A percentile compares a stretch with the other conserved stretches of the same genome.
These are phyloP conservation scores for Bipolaris cookei DNA, from an alignment of 2,329 filamentous ascomycete species.

Conservation along the genomic window DNA sequence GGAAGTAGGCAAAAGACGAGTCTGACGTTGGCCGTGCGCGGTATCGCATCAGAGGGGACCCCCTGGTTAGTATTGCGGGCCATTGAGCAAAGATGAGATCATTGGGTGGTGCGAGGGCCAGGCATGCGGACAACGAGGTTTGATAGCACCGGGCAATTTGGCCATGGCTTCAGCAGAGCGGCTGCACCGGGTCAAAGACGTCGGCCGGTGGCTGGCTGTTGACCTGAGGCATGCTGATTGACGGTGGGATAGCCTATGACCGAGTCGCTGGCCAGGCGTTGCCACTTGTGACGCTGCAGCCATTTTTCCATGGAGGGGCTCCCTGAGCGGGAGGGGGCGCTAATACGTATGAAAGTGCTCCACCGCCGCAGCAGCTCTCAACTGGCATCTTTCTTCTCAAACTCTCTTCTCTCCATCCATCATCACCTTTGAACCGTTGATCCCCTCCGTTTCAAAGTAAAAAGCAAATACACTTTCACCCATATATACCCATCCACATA, in stretches of 20 bases:
- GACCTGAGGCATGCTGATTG: conserved; percentile 3
- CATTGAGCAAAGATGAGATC: conserved; percentile 1
- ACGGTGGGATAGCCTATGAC: not conserved
- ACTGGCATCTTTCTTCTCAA: conserved; percentile 23
- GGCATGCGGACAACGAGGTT: not conserved
- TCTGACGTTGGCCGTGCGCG: not conserved
- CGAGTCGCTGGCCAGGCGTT: conserved; percentile 16
- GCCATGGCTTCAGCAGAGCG: not conserved
- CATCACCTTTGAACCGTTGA: conserved; percentile 8
- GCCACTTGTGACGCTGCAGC: conserved; percentile 46
- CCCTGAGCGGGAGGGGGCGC: conserved; percentile 22
- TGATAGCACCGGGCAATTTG: conserved; percentile 1
- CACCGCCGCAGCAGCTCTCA: conserved; percentile 16
- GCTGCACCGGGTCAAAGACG: not conserved
- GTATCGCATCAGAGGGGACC: not conserved
- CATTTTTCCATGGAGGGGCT: conserved; percentile 38
- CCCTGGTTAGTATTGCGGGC: conserved; percentile 1
- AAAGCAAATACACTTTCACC: conserved; percentile 9
- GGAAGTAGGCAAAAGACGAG: not conserved
- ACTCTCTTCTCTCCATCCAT: conserved; percentile 23
- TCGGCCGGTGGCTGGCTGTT: conserved; percentile 4
- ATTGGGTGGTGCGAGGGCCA: not conserved
- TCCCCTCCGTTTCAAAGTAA: conserved; percentile 2
- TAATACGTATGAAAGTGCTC: conserved; percentile 29
- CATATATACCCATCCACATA: conserved; percentile 26